These are phyloP conservation scores for Candida germanica DNA, from an alignment of 805 yeast species.

Conservation along the genomic window DNA sequence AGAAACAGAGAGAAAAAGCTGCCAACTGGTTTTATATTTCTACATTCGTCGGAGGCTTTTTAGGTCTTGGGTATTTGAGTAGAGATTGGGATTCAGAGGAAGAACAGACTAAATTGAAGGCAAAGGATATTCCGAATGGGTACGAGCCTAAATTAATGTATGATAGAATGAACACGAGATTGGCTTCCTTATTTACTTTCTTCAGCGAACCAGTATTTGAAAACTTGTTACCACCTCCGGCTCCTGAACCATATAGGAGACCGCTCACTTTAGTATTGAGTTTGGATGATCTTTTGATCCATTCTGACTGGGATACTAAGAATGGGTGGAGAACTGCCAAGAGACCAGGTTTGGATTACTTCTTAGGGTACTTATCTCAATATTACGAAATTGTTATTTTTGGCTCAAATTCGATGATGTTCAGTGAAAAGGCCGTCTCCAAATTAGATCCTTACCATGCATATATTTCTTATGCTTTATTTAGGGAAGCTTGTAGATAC, in stretches of 20 bases:
- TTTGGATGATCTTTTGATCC: conserved; percentile 86
- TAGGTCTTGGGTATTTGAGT: conserved; percentile 62
- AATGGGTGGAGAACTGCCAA: conserved; percentile 98
- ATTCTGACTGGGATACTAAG: conserved; percentile 87
- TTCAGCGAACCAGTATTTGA: conserved; percentile 94
- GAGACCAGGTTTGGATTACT: conserved; percentile 98
- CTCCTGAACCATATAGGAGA: conserved; percentile 85
- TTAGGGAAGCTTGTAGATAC: conserved; percentile 86
- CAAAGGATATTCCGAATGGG: conserved; percentile 56
- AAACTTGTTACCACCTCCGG: conserved; percentile 90
- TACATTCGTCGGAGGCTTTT: conserved; percentile 50
- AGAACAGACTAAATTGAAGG: conserved; percentile 51
- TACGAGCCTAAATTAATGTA: conserved; percentile 62
- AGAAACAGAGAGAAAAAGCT: conserved; percentile 76
- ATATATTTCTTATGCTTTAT: conserved; percentile 79
- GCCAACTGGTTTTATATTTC: conserved; percentile 71
- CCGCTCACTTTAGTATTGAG: conserved; percentile 88
- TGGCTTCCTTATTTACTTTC: conserved; percentile 69
- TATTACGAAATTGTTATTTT: conserved; percentile 95
- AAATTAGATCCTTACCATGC: conserved; percentile 94
- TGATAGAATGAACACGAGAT: conserved; percentile 67
- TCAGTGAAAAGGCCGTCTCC: conserved; percentile 77
- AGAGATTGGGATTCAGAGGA: conserved; percentile 85
- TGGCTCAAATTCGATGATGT: conserved; percentile 79
- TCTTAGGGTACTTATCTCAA: conserved; percentile 89